These are phyloP conservation scores for Cudoniella acicularis DNA, from an alignment of 495 filamentous ascomycete species.

Conservation along the genomic window DNA sequence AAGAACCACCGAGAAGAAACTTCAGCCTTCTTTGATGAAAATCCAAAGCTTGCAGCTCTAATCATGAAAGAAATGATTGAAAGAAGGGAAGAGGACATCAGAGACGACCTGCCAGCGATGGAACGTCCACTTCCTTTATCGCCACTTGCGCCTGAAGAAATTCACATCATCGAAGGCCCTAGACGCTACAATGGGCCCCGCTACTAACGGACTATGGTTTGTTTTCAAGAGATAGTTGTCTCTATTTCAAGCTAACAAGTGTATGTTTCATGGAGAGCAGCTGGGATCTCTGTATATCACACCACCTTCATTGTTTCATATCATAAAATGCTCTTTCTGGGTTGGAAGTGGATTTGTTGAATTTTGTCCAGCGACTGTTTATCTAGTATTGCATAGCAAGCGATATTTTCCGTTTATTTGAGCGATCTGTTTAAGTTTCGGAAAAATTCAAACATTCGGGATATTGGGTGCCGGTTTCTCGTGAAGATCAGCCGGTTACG, in stretches of 20 bases:
- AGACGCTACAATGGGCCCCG: neutral
- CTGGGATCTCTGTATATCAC: neutral
- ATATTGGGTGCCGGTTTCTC: slow-evolving; percentile 5
- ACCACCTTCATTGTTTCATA: neutral
- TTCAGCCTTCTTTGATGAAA: slow-evolving; percentile 29
- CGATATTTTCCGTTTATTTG: slow-evolving; percentile 1
- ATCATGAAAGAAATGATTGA: slow-evolving; percentile 40
- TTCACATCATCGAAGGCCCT: slow-evolving; percentile 9
- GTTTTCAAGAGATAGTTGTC: slow-evolving; percentile 1
- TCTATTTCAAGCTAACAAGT: neutral
- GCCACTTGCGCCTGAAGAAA: slow-evolving; percentile 1
- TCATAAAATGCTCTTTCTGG: neutral
- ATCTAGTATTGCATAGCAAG: slow-evolving; percentile 1
- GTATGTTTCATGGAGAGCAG: neutral
- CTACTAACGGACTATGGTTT: neutral
- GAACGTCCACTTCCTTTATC: slow-evolving; percentile 24
- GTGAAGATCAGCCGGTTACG: slow-evolving; percentile 9
- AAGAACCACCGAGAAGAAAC: slow-evolving; percentile 31
- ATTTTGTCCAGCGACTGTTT: neutral
- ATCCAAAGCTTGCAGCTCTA: slow-evolving; percentile 37
- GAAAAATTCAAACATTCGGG: slow-evolving; percentile 18
- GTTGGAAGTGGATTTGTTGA: neutral
- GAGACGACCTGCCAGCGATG: slow-evolving; percentile 37
- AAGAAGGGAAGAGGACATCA: slow-evolving; percentile 36
- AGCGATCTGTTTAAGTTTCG: slow-evolving; percentile 3